Percentiles rank a stretch among this genome's conserved stretches.
Conservation (phyloP, 441 rosid genomes). For the Erysimum pusillum region DNA sequence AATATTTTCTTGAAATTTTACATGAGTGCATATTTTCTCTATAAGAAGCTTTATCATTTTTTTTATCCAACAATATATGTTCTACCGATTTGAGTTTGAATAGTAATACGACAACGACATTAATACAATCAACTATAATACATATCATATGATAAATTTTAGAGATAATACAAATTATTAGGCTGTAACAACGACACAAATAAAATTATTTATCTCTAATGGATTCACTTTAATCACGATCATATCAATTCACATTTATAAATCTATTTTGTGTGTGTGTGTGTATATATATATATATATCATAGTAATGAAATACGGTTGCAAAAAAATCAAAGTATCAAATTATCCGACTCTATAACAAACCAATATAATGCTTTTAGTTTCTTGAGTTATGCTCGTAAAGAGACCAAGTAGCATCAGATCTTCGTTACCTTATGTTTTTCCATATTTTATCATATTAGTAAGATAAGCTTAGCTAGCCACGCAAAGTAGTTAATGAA, state of each 20-base stretch:
- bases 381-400: constrained; percentile 3
- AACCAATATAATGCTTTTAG: not conserved
- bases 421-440: constrained; percentile 5
- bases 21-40: not conserved
- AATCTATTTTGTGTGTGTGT: no score
- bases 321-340: not conserved
- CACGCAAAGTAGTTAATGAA: not conserved
- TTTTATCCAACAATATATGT: not conserved
- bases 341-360: not conserved
- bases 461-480: constrained; percentile 12
- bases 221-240: not conserved
- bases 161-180: no score
- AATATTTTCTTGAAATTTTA: constrained; percentile 18
- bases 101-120: no score
- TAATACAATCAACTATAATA: no score
- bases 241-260: not conserved
- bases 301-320: not conserved
- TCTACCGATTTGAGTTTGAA: not conserved
- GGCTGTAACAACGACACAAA: not conserved
- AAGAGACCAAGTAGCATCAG: constrained; percentile 1
- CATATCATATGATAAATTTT: no score
- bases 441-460: not conserved
- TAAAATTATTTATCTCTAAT: not conserved
- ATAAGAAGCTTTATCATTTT: not conserved
- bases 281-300: not conserved